phyloP scores from a whole-genome alignment of 2,329 filamentous ascomycete genomes.

The Pseudogymnoascus sp. region DNA sequence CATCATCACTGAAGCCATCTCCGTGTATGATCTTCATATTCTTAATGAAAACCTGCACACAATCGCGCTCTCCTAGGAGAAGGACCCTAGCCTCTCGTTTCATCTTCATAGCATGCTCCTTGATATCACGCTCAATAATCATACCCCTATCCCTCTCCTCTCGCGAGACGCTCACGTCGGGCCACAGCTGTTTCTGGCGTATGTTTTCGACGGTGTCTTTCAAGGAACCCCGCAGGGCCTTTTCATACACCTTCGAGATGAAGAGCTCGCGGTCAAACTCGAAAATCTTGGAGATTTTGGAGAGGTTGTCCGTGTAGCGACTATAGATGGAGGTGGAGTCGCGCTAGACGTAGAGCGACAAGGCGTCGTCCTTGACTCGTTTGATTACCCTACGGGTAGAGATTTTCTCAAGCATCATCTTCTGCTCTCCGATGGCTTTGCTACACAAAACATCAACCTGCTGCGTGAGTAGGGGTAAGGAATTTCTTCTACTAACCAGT shows the following conservation, averaged over 20 bases:
- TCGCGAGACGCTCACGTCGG: not conserved
- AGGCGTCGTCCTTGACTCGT: constrained; percentile 7
- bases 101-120: not conserved
- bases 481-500: not conserved
- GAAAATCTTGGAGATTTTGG: constrained; percentile 11
- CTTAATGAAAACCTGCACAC: not conserved
- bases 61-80: not conserved
- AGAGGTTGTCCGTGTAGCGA: constrained; percentile 5
- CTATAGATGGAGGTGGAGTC: constrained; percentile 6
- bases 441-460: constrained; percentile 11
- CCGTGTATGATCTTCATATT: not conserved
- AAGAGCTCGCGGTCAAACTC: constrained; percentile 12
- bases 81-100: not conserved
- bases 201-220: not conserved
- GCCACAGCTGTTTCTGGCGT: not conserved
- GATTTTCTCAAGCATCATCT: constrained; percentile 7
- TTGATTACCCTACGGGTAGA: constrained; percentile 2
- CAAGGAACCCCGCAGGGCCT: not conserved
- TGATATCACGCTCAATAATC: not conserved
- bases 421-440: constrained; percentile 8
- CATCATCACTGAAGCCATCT: not conserved
- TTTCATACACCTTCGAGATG: constrained; percentile 10
- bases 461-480: not conserved
- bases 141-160: not conserved
- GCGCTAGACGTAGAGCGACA: not conserved